Base-by-base conservation (phyloP, 2,329 filamentous ascomycete species). In the Penicillium sp. region DNA sequence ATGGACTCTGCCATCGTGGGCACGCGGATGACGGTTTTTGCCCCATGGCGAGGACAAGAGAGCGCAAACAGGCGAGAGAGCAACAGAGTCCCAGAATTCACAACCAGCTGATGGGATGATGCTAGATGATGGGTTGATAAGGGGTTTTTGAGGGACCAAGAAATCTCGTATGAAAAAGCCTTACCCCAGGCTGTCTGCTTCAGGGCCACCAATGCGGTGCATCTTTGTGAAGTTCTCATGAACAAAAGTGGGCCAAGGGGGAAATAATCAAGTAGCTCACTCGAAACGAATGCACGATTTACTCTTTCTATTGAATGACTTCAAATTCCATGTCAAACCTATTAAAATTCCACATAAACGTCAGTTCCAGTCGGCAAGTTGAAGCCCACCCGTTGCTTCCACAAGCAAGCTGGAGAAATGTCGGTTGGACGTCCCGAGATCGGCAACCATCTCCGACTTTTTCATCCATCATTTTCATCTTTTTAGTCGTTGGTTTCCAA, bases 1-100 rank as follows among this genome's bases (percentile, higher is more conserved):
- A 97, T 96, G 54, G 93, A 97, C 79, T 97, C 93, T 41, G 43
- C 44, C 44, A 47, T 31, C n/a, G 27, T 47, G 24, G 24, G 44
- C 14, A 47, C 44, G 13, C 44, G 44, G 16, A 47, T 24, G 6
- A 47, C n/a, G 24, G 44, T 33, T 19, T 27, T 14, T 16, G 24
- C 14, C 1, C n/a, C 44, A 47, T 33, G 16, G 22, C 31, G 44
- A n/a, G 44, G 9, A 6, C 14, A 27, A 2, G 44, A 47, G 14
- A 33, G 6, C 14, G 44, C 16, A 19, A 47, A 47, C 16, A 2
- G 33, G 14, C 44, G 44, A n/a, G 44, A 13, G 4, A 18, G 27
- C 13, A 47, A 47, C 3, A 6, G 14, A 13, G 6, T 11, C 27
- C 27, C 27, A 18, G 2, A 3, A 47, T 10, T 14, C 6, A 14